Base-by-base conservation (phyloP, 768 basidiomycete species). In the Pulveroboletus sp. region DNA sequence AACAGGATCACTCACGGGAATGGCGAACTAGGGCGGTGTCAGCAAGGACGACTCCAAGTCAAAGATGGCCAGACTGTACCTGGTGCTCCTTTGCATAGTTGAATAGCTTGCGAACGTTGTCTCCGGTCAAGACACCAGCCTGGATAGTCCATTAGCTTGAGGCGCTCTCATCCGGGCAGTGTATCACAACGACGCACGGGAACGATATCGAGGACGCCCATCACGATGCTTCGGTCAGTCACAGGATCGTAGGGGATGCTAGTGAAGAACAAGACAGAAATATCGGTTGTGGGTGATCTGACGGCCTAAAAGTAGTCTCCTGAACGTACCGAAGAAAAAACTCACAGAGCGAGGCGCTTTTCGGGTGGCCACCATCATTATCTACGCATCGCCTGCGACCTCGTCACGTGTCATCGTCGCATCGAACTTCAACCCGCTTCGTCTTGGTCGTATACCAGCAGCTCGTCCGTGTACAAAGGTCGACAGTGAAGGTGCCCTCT, bases 61-160 rank as follows among this genome's bases (percentile, higher is more conserved):
- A 21, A 14, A 39, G 11, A 21, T 35, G 21, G 37, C 26, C 11
- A 15, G 26, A 48, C 36, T 60, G 78, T 55, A 92, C 95, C 77
- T 93, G 76, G 70, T 97, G 66, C 61, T 84, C 81, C 62, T 86
- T 88, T 39, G 94, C 95, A 69, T 95, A 96, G 60, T 95, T 84
- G 68, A 98, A 95, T 66, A 99, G 73, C 71, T 93, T 94, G 72
- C 92, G 84, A 61, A 92, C 89, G 68, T 98, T 82, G 59, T 94
- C 89, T 70, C 95, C 95, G 53, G 93, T 94, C 67, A 99, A 73
- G 54, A 99, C 95, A 57, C 95, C 95, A 69, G 92, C 77, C 93
- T 95, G 43, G 45, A 50, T 39, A 15, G 46, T 35, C 4, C 41
- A 39, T 53, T 27, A 50, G 40, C 54, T 59, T 48, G 18, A 31